Base-by-base conservation (phyloP, 1,284 basidiomycete genomes). In the Cryptococcus wingfieldii region DNA sequence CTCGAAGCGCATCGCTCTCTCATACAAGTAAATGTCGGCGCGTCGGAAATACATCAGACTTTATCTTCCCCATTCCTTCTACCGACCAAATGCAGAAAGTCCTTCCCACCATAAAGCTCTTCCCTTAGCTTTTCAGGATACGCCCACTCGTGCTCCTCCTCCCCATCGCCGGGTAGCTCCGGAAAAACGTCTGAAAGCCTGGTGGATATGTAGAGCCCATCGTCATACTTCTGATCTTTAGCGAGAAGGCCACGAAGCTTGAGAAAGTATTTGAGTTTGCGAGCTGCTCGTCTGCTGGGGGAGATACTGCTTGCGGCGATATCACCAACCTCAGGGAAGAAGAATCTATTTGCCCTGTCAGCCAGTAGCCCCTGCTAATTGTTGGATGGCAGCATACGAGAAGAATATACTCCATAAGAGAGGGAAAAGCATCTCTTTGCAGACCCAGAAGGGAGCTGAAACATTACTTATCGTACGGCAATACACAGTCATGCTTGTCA, bases 261-360 rank as follows among this genome's bases (percentile, higher is more conserved):
- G 5, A 56, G n/a, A 44, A 43, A 56, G 44, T 56, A 38, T 27
- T 56, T 56, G 19, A 56, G 14, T 19, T 47, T 47, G 14, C 50
- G 13, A 2, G 57, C 57, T n/a, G 57, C 57, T 38, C 53, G 47
- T 19, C 53, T 42, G 41, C 49, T 59, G 10, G 57, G 57, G 34
- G 50, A 51, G 23, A 59, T 45, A 34, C 53, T 48, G 13, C 49
- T 39, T 18, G 50, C 53, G 16, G 49, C 27, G 43, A 46, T 16
- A n/a, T 46, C 48, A 10, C 57, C 57, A 10, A 41, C 45, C 27
- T 47, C 54, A 6, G 50, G 50, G 2, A 56, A 23, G 9, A 41
- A 44, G 18, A 56, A 51, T 4, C 54, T 56, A 18, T n/a, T 10
- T 10, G 8, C 16, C 1, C 3, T n/a, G 5, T 38, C 18, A n/a